Evolutionary conservation across 306 rosid species (phyloP), one percentile per base, ranked within the genome.

Genomic region (Prunus mume): DNA sequence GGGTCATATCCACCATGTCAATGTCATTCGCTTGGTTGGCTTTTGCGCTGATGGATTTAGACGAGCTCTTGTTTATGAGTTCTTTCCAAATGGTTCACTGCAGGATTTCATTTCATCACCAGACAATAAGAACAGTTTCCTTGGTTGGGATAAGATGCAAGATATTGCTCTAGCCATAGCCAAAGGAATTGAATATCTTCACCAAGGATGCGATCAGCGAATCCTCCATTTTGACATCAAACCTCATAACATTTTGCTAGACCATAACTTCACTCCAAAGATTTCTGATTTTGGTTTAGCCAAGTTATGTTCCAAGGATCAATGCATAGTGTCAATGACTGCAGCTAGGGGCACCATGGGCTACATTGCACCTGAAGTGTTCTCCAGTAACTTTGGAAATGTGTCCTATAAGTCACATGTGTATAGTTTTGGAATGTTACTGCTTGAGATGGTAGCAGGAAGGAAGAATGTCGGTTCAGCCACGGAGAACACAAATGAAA

Each of bases 1-100:
- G 83, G 86, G 85, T 22, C 71, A 24, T 45, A 83, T 86, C 67
- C 90, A 83, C 64, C 90, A 83, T 55, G 78, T 83, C 28, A 86
- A 86, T 18, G 79, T 83, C 15, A 82, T 76, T 43, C 87, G 87
- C 24, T 4, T 86, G 51, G 82, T 86, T 54, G 87, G 87, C 19
- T 86, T 78, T 28, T 86, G 87, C 15, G 84, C 87, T 0, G 90
- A 86, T 64, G 82, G 84, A 5, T 75, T 68, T 58, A 15, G 30
- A 57, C 71, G 86, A 62, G 90, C 85, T 47, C 83, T 83, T 49
- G 50, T 86, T 47, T 86, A 86, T 65, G 87, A 83, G 10, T 80
- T 74, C 63, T 70, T 83, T 2, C 77, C 85, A 28, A 86, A 80
- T 54, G 85, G 78, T 52, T 86, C 89, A 17, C 25, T 83, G 2